Conservation (phyloP, 2,329 filamentous ascomycete genomes). For the Fusarium euwallaceae region DNA sequence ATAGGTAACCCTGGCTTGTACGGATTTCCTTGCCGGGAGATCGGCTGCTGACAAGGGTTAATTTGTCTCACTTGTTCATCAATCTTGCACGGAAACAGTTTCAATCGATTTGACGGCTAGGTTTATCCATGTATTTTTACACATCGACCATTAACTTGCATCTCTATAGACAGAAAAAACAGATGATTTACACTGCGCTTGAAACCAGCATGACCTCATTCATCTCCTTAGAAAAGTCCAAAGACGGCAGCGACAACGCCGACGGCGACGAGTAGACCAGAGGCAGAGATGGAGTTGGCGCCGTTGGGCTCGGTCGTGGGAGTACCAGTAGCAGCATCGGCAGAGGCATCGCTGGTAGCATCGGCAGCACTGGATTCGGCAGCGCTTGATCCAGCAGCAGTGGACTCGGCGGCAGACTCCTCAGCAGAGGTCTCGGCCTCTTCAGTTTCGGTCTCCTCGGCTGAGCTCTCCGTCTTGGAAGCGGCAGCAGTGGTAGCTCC, state of each 20-base stretch:
- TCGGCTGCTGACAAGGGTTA: neutral
- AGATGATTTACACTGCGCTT: neutral
- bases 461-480: constrained; percentile 10
- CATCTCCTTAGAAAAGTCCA: constrained; percentile 19
- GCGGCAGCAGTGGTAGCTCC: neutral
- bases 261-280: neutral
- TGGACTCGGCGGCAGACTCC: neutral
- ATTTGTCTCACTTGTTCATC: neutral
- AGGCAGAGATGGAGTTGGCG: neutral
- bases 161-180: neutral
- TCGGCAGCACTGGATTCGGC: constrained; percentile 1
- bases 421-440: neutral
- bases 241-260: constrained; percentile 19
- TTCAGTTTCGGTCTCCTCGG: constrained; percentile 1
- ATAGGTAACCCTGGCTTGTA: neutral
- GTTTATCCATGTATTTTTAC: constrained; percentile 3
- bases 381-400: neutral
- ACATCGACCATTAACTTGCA: neutral
- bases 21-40: constrained; percentile 1
- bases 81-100: neutral
- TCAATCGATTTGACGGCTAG: neutral
- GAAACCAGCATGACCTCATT: neutral
- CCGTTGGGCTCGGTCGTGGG: constrained; percentile 13
- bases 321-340: neutral
- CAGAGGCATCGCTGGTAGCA: neutral